Evolutionary conservation across 306 rosid genomes (phyloP).

Genomic region (Heteromeles arbutifolia): DNA sequence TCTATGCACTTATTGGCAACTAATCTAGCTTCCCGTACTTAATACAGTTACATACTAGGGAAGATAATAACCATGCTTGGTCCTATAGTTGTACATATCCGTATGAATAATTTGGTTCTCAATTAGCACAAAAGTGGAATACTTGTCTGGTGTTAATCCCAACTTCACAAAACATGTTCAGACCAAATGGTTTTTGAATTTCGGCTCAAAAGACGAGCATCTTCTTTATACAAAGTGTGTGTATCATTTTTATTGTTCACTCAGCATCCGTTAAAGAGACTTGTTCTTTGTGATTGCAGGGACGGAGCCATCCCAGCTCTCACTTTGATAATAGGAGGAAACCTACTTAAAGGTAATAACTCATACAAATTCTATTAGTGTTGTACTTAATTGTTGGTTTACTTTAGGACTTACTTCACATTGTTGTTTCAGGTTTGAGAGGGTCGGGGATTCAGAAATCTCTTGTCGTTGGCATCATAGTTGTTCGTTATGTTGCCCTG

Average conservation of each 20-base stretch:
- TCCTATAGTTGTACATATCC: no score
- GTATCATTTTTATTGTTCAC: not conserved
- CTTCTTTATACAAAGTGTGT: no score
- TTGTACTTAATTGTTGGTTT: not conserved
- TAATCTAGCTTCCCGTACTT: no score
- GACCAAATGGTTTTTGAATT: no score
- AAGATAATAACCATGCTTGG: no score
- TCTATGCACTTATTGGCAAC: no score
- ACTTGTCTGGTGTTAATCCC: no score
- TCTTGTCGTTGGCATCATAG: conserved; percentile 41
- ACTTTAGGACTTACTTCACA: not conserved
- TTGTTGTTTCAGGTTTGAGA: conserved; percentile 49
- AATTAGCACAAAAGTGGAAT: no score
- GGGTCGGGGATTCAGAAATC: conserved; percentile 39
- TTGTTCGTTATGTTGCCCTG: conserved; percentile 47
- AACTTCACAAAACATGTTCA: no score
- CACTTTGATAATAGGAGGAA: conserved; percentile 76
- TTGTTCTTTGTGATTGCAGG: conserved; percentile 27
- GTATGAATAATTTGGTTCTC: no score
- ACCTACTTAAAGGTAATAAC: conserved; percentile 58
- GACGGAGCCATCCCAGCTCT: conserved; percentile 64
- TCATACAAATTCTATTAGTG: not conserved
- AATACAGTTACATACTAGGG: no score
- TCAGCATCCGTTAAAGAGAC: not conserved
- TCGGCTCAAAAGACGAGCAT: no score